phyloP scores from a whole-genome alignment of 768 basidiomycete species.

The Rhodocollybia butyracea region DNA sequence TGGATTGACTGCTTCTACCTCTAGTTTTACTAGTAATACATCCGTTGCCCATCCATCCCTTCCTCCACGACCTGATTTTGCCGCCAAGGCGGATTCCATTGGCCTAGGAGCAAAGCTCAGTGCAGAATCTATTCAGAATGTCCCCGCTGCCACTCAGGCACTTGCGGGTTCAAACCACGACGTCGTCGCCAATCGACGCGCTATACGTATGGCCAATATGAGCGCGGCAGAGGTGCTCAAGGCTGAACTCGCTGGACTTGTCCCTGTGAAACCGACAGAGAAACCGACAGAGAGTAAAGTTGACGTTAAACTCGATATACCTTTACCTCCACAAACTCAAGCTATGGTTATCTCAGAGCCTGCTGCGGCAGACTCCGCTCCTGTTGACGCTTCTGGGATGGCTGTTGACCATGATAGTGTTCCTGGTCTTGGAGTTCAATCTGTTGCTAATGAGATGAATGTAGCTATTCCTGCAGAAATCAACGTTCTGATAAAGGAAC shows the following conservation, averaged over 20 bases:
- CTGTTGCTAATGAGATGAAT: slow-evolving; percentile 1
- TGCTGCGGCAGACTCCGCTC: slow-evolving; percentile 6
- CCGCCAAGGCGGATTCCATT: slow-evolving; percentile 74
- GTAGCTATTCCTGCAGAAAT: not conserved
- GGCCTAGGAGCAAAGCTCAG: slow-evolving; percentile 67
- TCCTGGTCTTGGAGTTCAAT: slow-evolving; percentile 30
- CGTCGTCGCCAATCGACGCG: slow-evolving; percentile 84
- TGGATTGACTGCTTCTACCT: slow-evolving; percentile 43
- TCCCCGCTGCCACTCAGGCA: slow-evolving; percentile 63
- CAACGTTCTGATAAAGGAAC: slow-evolving; percentile 5
- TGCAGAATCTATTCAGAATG: slow-evolving; percentile 52
- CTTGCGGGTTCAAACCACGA: slow-evolving; percentile 86
- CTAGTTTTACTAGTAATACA: slow-evolving; percentile 33
- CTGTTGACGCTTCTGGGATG: slow-evolving; percentile 7
- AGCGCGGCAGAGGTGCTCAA: slow-evolving; percentile 93
- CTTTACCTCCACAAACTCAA: slow-evolving; percentile 35
- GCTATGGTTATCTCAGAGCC: slow-evolving; percentile 23
- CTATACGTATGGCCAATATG: slow-evolving; percentile 94
- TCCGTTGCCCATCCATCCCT: slow-evolving; percentile 49
- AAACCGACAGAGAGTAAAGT: not conserved
- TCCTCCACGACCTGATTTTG: slow-evolving; percentile 70
- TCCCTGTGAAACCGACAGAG: slow-evolving; percentile 29
- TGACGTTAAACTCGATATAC: slow-evolving; percentile 31
- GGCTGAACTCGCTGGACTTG: slow-evolving; percentile 67
- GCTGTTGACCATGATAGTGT: slow-evolving; percentile 24